phyloP scores from a whole-genome alignment of 116 monocot genomes.

The Thalassia testudinum region DNA sequence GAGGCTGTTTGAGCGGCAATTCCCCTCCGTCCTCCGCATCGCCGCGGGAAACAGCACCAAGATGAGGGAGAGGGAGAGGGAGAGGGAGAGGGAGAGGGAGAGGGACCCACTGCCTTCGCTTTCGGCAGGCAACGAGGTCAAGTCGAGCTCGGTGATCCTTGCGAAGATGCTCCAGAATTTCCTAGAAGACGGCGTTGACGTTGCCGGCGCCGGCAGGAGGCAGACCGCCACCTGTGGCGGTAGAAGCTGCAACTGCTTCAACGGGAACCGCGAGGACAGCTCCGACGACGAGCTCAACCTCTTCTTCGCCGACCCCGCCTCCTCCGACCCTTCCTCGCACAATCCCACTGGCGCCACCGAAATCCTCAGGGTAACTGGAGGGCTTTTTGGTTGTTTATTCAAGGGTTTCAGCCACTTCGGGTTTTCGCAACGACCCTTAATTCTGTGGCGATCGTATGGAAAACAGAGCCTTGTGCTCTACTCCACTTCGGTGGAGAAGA shows the following conservation, averaged over 20 bases:
- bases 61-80: too few species aligned
- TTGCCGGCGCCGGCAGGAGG: conserved; percentile 15
- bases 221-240: conserved; percentile 43
- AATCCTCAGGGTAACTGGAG: too few species aligned
- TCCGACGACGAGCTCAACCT: conserved; percentile 49
- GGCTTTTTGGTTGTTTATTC: too few species aligned
- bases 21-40: conserved; percentile 15
- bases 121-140: conserved; percentile 11
- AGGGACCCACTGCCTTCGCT: conserved; percentile 3
- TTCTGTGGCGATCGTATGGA: too few species aligned
- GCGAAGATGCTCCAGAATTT: conserved; percentile 79
- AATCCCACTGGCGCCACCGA: too few species aligned
- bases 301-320: too few species aligned
- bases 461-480: conserved; percentile 60
- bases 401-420: too few species aligned
- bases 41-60: conserved; percentile 16
- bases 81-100: conserved; percentile 6
- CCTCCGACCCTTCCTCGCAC: too few species aligned
- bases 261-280: conserved; percentile 49
- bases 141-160: conserved; percentile 61
- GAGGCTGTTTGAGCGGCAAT: conserved; percentile 40
- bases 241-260: conserved; percentile 14
- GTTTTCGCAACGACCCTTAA: too few species aligned
- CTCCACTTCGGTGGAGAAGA: conserved; percentile 47
- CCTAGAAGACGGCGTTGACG: conserved; percentile 38